Conservation (phyloP, 192 early-diverging fungal genomes). For the Paraglomus occultum region DNA sequence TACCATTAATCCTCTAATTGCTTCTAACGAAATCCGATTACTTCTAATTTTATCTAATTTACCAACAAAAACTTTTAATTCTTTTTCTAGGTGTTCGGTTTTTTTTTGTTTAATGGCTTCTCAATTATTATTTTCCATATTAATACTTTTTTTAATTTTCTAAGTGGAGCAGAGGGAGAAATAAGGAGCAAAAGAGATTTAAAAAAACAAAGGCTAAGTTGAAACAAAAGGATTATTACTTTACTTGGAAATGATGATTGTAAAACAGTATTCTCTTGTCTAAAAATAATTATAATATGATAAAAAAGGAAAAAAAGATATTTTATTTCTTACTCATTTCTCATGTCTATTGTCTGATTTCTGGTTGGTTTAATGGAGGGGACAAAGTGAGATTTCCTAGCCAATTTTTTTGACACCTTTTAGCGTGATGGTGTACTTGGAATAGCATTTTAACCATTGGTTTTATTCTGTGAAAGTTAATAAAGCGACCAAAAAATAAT, state of each 20-base stretch:
- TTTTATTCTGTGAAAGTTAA: slow-evolving; percentile 13
- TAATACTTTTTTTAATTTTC: too few relatives aligned
- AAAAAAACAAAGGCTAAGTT: too few relatives aligned
- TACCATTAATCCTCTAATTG: neutral
- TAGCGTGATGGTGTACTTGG: slow-evolving; percentile 14
- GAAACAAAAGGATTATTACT: too few relatives aligned
- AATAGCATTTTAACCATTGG: slow-evolving; percentile 21
- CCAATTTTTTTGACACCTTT: slow-evolving; percentile 14
- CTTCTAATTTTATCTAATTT: slow-evolving; percentile 9
- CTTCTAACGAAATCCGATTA: slow-evolving; percentile 2
- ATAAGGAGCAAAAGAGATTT: too few relatives aligned
- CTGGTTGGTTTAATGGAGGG: slow-evolving; percentile 11
- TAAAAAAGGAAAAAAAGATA: slow-evolving; percentile 19
- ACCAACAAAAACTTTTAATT: neutral
- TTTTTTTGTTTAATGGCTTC: neutral
- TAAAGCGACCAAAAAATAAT: slow-evolving; percentile 17
- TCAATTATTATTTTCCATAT: slow-evolving; percentile 1
- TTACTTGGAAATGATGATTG: too few relatives aligned
- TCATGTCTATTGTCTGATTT: slow-evolving; percentile 14
- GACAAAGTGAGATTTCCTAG: slow-evolving; percentile 7
- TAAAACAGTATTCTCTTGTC: too few relatives aligned
- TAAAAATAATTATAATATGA: slow-evolving; percentile 10
- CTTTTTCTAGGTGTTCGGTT: neutral
- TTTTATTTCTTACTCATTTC: slow-evolving; percentile 1
- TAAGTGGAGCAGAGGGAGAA: too few relatives aligned